Evolutionary conservation across 208 protist genomes (phyloP), one percentile per base, ranked within the genome.

Genomic region (Crithidia mellificae): DNA sequence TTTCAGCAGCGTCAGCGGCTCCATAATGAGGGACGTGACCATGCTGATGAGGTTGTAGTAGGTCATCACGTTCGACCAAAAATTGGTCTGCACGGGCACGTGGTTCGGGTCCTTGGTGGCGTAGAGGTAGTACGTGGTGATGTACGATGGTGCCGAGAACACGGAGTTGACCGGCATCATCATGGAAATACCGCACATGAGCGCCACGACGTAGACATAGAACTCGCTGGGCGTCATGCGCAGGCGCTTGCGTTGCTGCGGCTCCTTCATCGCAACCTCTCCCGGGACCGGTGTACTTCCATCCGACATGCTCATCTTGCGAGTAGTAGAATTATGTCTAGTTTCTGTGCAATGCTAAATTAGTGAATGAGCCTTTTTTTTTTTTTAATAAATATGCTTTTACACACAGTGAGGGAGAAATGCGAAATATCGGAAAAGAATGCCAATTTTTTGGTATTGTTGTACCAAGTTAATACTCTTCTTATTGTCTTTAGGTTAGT

Each of bases 131-230:
- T 79, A 90, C 44, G 74, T 51, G 46, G 72, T 44, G 6, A 94
- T 91, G 68, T 94, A 97, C 7, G 59, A 49, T 20, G 81, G 84
- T 8, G 88, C 87, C 17, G 83, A 87, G 62, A 96, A 89, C 56
- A 94, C 72, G 29, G 83, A 65, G 52, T 96, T 96, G 56, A 89
- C 66, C 6, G 88, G 85, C 68, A 95, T 85, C 30, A 97, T 59
- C 62, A 88, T 83, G 24, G 84, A 90, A 11, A 91, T 57, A 41
- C 93, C 90, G 41, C 77, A 82, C 43, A 94, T 54, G 43, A 94
- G 52, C 17, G 87, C 70, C 12, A 84, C 78, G 9, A 81, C 58
- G 67, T 90, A 94, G 56, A 82, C 65, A 32, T 74, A 87, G 11
- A 77, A 51, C 67, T 85, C 74, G 43, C 34, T 38, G 34, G 34